Conservation (phyloP, 306 rosid genomes). For the Luffa acutangula region DNA sequence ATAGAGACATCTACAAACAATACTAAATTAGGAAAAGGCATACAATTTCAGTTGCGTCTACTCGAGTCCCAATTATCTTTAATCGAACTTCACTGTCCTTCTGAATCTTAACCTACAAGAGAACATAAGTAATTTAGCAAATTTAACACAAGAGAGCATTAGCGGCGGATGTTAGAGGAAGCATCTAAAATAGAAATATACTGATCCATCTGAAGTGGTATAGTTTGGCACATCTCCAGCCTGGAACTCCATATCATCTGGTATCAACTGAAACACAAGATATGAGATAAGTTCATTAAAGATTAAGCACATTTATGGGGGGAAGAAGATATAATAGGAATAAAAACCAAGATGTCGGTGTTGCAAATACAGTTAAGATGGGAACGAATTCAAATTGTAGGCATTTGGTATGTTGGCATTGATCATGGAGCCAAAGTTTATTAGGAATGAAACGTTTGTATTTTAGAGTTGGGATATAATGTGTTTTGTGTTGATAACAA, state of each 20-base stretch:
- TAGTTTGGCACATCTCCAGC: slow-evolving; percentile 88
- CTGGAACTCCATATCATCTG: slow-evolving; percentile 97
- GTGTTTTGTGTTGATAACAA: too few relatives aligned
- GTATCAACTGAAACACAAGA: slow-evolving; percentile 51
- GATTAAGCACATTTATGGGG: neutral
- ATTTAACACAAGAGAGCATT: neutral
- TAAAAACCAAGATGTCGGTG: neutral
- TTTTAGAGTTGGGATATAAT: too few relatives aligned
- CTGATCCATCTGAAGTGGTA: slow-evolving; percentile 95
- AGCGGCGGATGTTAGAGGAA: neutral
- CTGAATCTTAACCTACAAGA: slow-evolving; percentile 80
- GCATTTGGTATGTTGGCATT: too few relatives aligned
- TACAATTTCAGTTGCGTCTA: slow-evolving; percentile 96
- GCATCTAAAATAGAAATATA: slow-evolving; percentile 18
- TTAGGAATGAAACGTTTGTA: too few relatives aligned
- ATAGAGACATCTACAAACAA: neutral
- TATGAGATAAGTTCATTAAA: neutral
- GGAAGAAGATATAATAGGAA: too few relatives aligned
- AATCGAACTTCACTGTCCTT: slow-evolving; percentile 93
- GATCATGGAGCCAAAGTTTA: too few relatives aligned
- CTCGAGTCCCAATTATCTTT: slow-evolving; percentile 90
- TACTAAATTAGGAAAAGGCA: slow-evolving; percentile 1
- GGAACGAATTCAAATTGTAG: neutral
- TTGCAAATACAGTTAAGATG: neutral
- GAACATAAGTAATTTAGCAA: slow-evolving; percentile 12